Base-by-base conservation (phyloP, 495 filamentous ascomycete genomes). In the Amorphotheca resinae region DNA sequence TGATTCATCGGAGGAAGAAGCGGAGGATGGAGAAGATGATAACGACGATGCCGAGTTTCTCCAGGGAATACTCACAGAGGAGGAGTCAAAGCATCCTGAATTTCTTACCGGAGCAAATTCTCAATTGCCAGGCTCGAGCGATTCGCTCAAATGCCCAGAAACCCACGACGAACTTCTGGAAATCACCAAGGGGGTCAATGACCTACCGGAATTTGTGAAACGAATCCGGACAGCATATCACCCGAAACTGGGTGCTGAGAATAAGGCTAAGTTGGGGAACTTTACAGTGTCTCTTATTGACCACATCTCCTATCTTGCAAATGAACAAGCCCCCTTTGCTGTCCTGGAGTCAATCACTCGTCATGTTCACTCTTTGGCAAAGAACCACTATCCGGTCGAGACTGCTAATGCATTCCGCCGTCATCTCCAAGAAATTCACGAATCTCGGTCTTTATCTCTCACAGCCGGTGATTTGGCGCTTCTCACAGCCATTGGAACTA, bases 161-260 rank as follows among this genome's bases (percentile, higher is more conserved):
- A 78, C 69, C 30, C 84, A 93, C 45, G 69, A 70, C 11, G 77
- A 87, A 38, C 68, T 99, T 32, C 62, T 94, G 15, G 52, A 73
- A 22, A 71, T 81, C 3, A 73, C 80, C 34, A 59, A 74, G 45
- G 62, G 63, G 23, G 64, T 87, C 23, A 51, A 77, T 0, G 75
- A 91, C 49, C 58, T 88, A 0, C 82, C 86, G 5, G 79, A 75
- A 1, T 74, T 93, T n/a, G 66, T 95, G 32, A 86, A 89, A 55
- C 74, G 87, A 33, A 93, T 99, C 50, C 74, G 91, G 55, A 78
- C 86, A 4, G 61, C 94, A 9, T 79, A 96, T 54, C 85, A 95
- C 52, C 83, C 87, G n/a, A 87, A 88, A 51, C 69, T 96, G 31
- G 70, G 76, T 41, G 72, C 66, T 46, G 76, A 81, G 28, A 96